Conservation (phyloP, 129 eudicot genomes). For the Arctium lappa region DNA sequence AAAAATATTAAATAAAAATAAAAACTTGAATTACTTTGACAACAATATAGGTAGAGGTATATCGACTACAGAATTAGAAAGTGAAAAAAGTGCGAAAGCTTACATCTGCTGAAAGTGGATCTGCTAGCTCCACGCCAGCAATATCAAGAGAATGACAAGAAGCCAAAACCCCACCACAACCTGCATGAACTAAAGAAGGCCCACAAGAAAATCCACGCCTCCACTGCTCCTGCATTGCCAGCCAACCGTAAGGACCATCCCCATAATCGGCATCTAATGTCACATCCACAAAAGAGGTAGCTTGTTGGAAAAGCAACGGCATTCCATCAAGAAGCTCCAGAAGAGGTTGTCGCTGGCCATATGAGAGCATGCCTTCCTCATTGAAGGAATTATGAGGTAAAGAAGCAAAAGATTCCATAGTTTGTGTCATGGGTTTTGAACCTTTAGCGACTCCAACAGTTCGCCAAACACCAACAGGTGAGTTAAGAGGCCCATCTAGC, state of each 20-base stretch:
- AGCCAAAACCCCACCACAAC: conserved; percentile 96
- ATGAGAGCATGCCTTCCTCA: conserved; percentile 77
- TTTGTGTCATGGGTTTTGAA: conserved; percentile 52
- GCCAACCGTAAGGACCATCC: conserved; percentile 97
- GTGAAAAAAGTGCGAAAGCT: conserved; percentile 21
- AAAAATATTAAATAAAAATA: not conserved
- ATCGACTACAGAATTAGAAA: not conserved
- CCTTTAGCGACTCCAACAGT: conserved; percentile 80
- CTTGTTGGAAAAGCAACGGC: conserved; percentile 91
- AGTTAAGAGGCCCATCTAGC: conserved; percentile 64
- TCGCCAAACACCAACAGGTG: conserved; percentile 99
- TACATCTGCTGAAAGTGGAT: conserved; percentile 89
- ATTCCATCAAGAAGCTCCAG: conserved; percentile 87
- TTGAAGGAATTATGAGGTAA: conserved; percentile 54
- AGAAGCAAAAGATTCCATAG: conserved; percentile 56
- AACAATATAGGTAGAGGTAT: not conserved
- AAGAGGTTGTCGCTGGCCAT: conserved; percentile 84
- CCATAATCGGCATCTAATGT: conserved; percentile 90
- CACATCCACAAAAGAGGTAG: conserved; percentile 91
- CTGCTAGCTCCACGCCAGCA: conserved; percentile 87
- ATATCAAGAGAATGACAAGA: conserved; percentile 90
- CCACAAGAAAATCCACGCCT: conserved; percentile 98
- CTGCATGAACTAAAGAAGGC: conserved; percentile 92
- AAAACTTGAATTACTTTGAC: not conserved
- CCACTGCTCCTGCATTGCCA: conserved; percentile 94